phyloP scores from a whole-genome alignment of 1,284 basidiomycete species.

The Ceratobasidium sp. region DNA sequence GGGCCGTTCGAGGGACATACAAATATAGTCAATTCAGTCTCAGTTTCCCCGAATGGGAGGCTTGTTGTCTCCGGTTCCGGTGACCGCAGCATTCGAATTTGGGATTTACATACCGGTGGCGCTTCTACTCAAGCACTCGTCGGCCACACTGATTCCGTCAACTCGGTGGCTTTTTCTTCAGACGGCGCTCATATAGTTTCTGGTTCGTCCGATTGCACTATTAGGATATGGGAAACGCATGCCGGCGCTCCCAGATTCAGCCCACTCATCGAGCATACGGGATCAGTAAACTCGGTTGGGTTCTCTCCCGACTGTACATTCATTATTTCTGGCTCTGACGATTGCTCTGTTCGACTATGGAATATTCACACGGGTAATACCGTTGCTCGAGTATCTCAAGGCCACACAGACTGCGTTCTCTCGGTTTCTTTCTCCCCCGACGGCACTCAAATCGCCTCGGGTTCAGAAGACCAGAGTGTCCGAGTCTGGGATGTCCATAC shows the following conservation, averaged over 20 bases:
- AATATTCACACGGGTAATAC: neutral
- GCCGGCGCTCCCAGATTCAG: neutral
- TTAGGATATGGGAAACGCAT: neutral
- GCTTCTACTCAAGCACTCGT: neutral
- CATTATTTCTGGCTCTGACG: neutral
- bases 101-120: neutral
- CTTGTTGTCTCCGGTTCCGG: neutral
- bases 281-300: neutral
- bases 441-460: neutral
- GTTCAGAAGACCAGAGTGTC: neutral
- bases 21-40: too few relatives aligned
- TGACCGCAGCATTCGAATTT: neutral
- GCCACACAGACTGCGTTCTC: neutral
- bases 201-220: neutral
- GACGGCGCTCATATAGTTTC: constrained; percentile 4
- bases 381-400: neutral
- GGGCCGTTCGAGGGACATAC: too few relatives aligned
- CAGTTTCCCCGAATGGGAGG: too few relatives aligned
- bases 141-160: neutral
- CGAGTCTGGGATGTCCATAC: neutral
- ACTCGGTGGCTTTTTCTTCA: neutral
- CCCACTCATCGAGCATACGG: neutral
- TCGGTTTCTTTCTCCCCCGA: neutral
- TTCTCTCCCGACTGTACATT: neutral
- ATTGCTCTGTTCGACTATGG: neutral